Evolutionary conservation across 1,139 yeast genomes (phyloP), one percentile per base, ranked within the genome.

Genomic region (Lodderomyces jiufengensis): DNA sequence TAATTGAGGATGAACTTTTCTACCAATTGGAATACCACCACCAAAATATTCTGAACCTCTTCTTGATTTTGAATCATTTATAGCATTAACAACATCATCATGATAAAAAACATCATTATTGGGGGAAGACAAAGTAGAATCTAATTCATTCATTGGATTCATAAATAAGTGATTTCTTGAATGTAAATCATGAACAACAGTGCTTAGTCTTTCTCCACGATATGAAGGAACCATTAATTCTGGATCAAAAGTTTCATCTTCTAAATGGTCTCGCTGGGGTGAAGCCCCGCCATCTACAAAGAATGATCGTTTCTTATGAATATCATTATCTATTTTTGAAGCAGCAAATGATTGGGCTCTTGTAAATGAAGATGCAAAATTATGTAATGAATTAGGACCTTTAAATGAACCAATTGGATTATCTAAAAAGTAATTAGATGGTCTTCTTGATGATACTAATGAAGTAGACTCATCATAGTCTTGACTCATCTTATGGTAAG

Each of bases 171-270:
- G 59, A 46, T 61, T 59, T 40, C 66, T 46, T 14, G 52, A 46
- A 27, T 54, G 42, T 9, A 53, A 36, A 40, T 66, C 73, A 39
- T 64, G 61, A 24, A 67, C 51, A 4, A 80, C 80, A 1, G 76
- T 63, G 12, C 88, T 80, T 33, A 83, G 61, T 32, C 84, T 64
- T 45, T 80, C 76, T 18, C 94, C 94, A 37, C 76, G 56, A 18
- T 66, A 53, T 6, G 84, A 69, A 1, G 90, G 90, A 1, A 80
- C 77, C 69, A 82, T 62, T n/a, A 84, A 72, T 29, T 74, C 78
- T 1, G 86, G 86, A 51, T 83, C 90, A 46, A 75, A 76, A n/a
- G 78, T 58, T 51, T 80, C 87, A 48, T 80, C 86, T 22, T 64
- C 72, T 18, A 5, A 7, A 18, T 5, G 44, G 49, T 11, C 40